Base-by-base conservation (phyloP, 768 basidiomycete species). In the Coprinellus micaceus region DNA sequence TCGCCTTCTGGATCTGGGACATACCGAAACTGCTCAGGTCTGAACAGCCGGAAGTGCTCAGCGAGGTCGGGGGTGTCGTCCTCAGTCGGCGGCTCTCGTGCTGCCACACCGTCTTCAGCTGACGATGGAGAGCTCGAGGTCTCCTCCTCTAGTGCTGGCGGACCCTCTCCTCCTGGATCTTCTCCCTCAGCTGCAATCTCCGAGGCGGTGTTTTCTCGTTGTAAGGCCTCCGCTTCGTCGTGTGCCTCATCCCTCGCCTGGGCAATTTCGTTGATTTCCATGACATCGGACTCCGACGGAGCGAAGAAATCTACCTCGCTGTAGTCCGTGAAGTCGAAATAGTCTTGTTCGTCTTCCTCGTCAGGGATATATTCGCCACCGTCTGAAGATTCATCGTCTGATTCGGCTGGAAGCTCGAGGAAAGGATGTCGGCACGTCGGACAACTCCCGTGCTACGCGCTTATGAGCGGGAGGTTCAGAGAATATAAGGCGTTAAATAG, bases 311-410 rank as follows among this genome's bases (percentile, higher is more conserved):
- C 70, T 37, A 68, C 74, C 22, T 71, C 70, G 61, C 74, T 74
- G 10, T 66, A 73, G 51, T 81, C 77, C 24, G 72, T 70, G 53
- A 80, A 80, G 50, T 71, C 54, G 62, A 77, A 75, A 11, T 60
- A 69, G 36, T 82, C 80, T 19, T 80, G 78, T 12, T 82, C 79
- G 17, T 82, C 81, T 56, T 84, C 82, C 37, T 77, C 73, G 53
- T 76, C 72, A 4, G 84, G 85, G 21, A 86, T 66, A 61, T 86
- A 88, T 67, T 88, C 86, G 11, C 80, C 83, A 17, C 80, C 86
- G 64, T 87, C 85, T 13, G 81, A 83, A 3, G 82, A 85, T 63
- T 85, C 87, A 64, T 80, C 77, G 61, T 86, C 86, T 11, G 79
- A 78, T 30, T 83, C 80, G 1, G 77, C 72, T 1, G 72, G 72